Evolutionary conservation across 2,329 filamentous ascomycete species (phyloP).

Genomic region (Claviceps fusiformis): DNA sequence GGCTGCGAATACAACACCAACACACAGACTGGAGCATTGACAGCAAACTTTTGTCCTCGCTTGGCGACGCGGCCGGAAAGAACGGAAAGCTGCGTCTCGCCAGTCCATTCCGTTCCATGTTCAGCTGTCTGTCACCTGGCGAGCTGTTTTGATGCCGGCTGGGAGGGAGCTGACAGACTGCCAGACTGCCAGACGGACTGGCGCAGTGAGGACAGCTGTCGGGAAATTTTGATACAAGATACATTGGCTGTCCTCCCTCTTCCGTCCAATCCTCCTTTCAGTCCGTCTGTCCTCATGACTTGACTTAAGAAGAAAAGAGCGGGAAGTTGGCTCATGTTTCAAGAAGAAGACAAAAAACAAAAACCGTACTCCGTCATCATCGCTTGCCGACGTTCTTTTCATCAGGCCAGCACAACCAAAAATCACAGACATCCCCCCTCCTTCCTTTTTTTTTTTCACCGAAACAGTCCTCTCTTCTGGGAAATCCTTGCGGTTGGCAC

Average conservation of each 20-base stretch:
- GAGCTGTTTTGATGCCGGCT: background rate
- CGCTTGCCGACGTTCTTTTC: background rate
- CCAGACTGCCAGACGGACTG: background rate
- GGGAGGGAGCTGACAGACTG: background rate
- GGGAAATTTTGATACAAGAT: background rate
- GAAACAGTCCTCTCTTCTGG: background rate
- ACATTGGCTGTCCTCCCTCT: background rate
- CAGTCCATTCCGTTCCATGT: background rate
- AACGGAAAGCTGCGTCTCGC: background rate
- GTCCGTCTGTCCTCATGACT: background rate
- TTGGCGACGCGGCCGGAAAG: background rate
- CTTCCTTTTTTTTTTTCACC: background rate
- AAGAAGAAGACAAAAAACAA: background rate
- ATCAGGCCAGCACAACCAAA: background rate
- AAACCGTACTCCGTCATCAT: background rate
- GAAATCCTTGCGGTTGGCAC: background rate
- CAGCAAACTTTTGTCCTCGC: background rate
- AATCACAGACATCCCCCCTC: no score
- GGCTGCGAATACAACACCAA: background rate
- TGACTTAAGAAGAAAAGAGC: background rate
- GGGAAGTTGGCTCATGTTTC: background rate
- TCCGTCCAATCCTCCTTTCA: background rate
- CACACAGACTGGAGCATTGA: background rate
- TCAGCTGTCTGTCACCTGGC: background rate
- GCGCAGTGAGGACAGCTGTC: background rate